phyloP scores from a whole-genome alignment of 1,284 basidiomycete genomes.

The Inonotus obliquus region DNA sequence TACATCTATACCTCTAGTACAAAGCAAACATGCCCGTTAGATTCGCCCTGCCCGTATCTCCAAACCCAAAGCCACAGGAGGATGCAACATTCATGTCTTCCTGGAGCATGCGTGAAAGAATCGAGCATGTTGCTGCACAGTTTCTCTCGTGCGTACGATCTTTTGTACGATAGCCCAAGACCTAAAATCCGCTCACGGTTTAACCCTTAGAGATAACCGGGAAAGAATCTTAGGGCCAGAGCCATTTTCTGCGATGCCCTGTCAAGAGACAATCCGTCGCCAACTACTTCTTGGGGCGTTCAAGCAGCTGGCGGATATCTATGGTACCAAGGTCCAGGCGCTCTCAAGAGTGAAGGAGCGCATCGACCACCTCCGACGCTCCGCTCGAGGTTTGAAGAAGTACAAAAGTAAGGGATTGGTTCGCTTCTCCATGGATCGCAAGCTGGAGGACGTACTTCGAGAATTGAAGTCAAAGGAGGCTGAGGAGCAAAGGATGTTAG shows the following conservation, averaged over 20 bases:
- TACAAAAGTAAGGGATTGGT: not conserved
- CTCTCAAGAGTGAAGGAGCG: not conserved
- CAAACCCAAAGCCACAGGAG: too few relatives aligned
- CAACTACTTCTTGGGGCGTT: not conserved
- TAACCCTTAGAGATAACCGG: not conserved
- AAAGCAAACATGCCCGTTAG: not conserved
- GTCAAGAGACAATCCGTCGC: not conserved
- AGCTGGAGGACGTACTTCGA: not conserved
- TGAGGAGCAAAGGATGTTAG: constrained; percentile 3
- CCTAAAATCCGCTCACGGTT: not conserved
- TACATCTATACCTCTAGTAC: not conserved
- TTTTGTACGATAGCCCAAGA: not conserved
- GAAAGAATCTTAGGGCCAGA: not conserved
- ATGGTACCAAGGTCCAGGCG: not conserved
- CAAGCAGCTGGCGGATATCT: not conserved
- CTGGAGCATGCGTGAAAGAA: not conserved
- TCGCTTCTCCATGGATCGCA: not conserved
- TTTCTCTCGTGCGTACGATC: not conserved
- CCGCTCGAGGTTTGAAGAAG: not conserved
- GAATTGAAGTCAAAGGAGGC: not conserved
- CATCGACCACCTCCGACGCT: not conserved
- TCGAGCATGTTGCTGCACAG: not conserved
- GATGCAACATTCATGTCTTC: not conserved
- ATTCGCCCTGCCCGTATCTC: not conserved
- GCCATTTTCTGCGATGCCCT: not conserved